These are phyloP conservation scores for Vigna angularis DNA, from an alignment of 306 rosid genomes.

Conservation along the genomic window DNA sequence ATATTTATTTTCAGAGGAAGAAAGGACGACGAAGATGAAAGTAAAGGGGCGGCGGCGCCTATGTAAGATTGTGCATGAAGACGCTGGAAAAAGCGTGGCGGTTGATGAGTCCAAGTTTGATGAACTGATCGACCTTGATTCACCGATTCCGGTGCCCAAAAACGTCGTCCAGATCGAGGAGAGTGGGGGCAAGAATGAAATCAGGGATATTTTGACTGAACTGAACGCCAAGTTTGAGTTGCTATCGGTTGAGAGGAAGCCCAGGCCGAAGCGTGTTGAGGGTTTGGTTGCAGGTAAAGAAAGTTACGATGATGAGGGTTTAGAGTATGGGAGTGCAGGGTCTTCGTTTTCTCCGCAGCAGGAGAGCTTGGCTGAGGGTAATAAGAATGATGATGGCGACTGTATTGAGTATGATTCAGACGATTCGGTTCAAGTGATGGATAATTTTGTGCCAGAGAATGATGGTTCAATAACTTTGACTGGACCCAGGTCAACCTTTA, in stretches of 20 bases:
- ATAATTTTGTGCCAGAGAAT: slow-evolving; percentile 50
- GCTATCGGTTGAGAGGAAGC: slow-evolving; percentile 71
- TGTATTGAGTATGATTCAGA: slow-evolving; percentile 41
- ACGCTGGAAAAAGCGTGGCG: slow-evolving; percentile 28
- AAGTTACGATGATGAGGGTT: slow-evolving; percentile 43
- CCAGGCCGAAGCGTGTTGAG: slow-evolving; percentile 44
- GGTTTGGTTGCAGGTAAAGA: slow-evolving; percentile 37
- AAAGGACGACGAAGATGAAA: slow-evolving; percentile 62
- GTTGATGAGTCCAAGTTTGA: slow-evolving; percentile 50
- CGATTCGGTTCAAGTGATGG: slow-evolving; percentile 51
- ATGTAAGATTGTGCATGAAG: slow-evolving; percentile 64
- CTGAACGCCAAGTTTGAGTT: slow-evolving; percentile 77
- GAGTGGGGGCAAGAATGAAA: slow-evolving; percentile 63
- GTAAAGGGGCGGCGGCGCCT: slow-evolving; percentile 82
- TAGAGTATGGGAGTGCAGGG: slow-evolving; percentile 58
- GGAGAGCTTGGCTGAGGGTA: slow-evolving; percentile 46
- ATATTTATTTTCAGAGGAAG: slow-evolving; percentile 46
- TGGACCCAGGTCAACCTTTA: slow-evolving; percentile 61
- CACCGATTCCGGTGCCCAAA: slow-evolving; percentile 49
- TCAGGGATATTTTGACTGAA: slow-evolving; percentile 77
- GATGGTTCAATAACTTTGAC: slow-evolving; percentile 60
- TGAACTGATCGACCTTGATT: slow-evolving; percentile 60
- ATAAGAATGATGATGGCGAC: slow-evolving; percentile 17
- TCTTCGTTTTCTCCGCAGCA: slow-evolving; percentile 62
- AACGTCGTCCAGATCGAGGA: slow-evolving; percentile 36